phyloP scores from a whole-genome alignment of 1,139 yeast species.

The Pneumocystis wakefieldiae region DNA sequence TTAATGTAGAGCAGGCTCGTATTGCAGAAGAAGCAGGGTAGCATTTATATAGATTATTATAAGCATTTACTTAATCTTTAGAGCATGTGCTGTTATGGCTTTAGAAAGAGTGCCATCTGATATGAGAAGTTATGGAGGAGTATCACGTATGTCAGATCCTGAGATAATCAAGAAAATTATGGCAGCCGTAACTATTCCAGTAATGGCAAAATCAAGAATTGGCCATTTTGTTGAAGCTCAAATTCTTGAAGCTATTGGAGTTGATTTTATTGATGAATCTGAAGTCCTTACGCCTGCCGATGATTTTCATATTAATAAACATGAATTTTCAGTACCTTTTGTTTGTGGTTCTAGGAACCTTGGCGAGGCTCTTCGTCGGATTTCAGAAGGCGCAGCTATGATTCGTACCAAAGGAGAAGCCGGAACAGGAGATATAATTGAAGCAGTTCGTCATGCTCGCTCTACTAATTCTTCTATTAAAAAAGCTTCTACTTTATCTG shows the following conservation, averaged over 20 bases:
- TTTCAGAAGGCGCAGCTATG: conserved; percentile 79
- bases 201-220: conserved; percentile 79
- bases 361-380: conserved; percentile 73
- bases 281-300: conserved; percentile 31
- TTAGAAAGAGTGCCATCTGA: conserved; percentile 78
- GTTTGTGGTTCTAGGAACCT: conserved; percentile 77
- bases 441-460: conserved; percentile 67
- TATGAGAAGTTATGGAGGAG: conserved; percentile 73
- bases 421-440: conserved; percentile 77
- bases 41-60: neutral
- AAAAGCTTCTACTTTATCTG: conserved; percentile 30
- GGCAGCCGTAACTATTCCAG: conserved; percentile 40
- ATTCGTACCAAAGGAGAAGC: conserved; percentile 82
- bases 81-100: conserved; percentile 82
- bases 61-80: neutral
- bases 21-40: conserved; percentile 67
- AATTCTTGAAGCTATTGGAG: conserved; percentile 53
- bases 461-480: conserved; percentile 44
- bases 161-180: conserved; percentile 63
- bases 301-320: conserved; percentile 52
- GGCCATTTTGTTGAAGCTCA: conserved; percentile 81
- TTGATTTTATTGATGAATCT: conserved; percentile 74
- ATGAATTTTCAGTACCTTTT: conserved; percentile 54
- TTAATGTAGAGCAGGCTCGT: conserved; percentile 42
- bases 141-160: conserved; percentile 81